A percentile compares a stretch with the other conserved stretches of the same genome.
Conservation (phyloP, 345 rosid genomes). For the Streptanthus diversifolius region DNA sequence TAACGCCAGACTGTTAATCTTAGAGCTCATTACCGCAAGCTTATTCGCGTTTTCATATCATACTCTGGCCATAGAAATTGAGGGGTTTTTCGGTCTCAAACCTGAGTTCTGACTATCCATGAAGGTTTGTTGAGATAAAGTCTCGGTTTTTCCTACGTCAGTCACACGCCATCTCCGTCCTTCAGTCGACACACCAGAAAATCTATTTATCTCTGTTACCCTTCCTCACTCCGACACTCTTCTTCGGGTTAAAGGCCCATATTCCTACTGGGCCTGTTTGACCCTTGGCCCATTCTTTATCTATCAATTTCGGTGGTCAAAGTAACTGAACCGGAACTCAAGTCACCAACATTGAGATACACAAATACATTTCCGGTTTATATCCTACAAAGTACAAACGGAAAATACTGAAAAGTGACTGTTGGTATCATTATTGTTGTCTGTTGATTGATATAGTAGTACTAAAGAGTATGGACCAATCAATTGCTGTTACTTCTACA, state of each 20-base stretch:
- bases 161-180: conserved; percentile 18
- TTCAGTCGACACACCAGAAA: not conserved
- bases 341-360: not conserved
- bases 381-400: not conserved
- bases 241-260: conserved; percentile 10
- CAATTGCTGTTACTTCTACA: conserved; percentile 13
- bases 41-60: not conserved
- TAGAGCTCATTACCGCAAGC: not conserved
- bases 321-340: not conserved
- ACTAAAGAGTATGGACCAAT: not conserved
- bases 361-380: not conserved
- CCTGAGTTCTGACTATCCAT: conserved; percentile 79
- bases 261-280: not conserved
- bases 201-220: not conserved
- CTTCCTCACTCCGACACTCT: not conserved
- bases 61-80: not conserved
- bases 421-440: not conserved
- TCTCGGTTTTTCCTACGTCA: not conserved
- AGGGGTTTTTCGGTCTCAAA: conserved; percentile 1
- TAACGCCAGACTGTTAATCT: conserved; percentile 48
- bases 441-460: not conserved
- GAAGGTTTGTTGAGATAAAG: conserved; percentile 58
- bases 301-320: not conserved
- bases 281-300: not conserved
- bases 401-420: not conserved